These are phyloP conservation scores for Phytopythium vexans DNA, from an alignment of 352 stramenopile species.

Conservation along the genomic window DNA sequence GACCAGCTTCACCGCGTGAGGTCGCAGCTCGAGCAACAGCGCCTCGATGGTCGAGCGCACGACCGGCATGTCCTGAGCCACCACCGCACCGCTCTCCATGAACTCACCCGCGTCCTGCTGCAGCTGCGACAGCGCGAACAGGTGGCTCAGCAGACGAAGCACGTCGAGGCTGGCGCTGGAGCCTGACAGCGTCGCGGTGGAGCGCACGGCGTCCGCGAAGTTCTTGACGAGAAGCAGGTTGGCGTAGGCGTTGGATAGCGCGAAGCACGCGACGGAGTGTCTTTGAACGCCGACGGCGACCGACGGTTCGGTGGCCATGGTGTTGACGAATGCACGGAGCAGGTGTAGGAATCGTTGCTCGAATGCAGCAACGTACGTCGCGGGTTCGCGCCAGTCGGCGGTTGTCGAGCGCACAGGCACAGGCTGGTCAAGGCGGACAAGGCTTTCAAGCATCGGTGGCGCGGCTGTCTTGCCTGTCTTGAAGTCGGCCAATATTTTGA, in stretches of 20 bases:
- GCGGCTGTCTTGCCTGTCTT: constrained; percentile 22
- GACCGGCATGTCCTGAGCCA: constrained; percentile 16
- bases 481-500: constrained; percentile 41
- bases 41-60: constrained; percentile 28
- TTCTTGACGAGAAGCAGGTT: constrained; percentile 44
- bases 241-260: constrained; percentile 52
- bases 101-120: constrained; percentile 38
- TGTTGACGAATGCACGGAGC: constrained; percentile 37
- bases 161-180: constrained; percentile 28
- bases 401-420: no score
- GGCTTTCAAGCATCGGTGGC: constrained; percentile 34
- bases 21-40: constrained; percentile 29
- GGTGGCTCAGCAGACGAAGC: constrained; percentile 50
- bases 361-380: constrained; percentile 42
- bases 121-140: constrained; percentile 61
- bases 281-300: constrained; percentile 42
- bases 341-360: constrained; percentile 56
- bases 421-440: no score
- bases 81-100: no score
- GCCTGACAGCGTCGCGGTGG: constrained; percentile 23
- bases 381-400: constrained; percentile 31
- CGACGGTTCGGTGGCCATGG: constrained; percentile 24
- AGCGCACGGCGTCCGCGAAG: constrained; percentile 43
- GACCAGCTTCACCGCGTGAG: constrained; percentile 45
- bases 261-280: constrained; percentile 52